Conservation (phyloP, 345 rosid genomes). For the Sonneratia alba region DNA sequence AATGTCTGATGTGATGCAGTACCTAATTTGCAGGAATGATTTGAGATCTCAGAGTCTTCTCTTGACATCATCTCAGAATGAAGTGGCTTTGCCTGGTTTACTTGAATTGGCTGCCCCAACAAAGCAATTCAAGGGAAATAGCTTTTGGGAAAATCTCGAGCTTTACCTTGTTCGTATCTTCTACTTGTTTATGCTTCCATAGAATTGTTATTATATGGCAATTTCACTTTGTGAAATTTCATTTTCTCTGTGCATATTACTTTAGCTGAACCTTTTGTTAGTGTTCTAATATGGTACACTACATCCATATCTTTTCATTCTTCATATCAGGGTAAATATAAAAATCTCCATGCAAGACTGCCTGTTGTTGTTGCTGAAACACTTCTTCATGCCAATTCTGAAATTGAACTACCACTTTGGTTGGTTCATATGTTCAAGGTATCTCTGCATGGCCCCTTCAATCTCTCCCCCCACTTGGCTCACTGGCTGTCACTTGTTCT, state of each 20-base stretch:
- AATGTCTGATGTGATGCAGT: not conserved
- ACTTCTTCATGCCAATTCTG: slow-evolving; percentile 74
- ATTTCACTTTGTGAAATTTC: not conserved
- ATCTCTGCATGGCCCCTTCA: slow-evolving; percentile 4
- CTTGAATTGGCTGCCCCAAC: slow-evolving; percentile 33
- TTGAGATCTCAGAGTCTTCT: slow-evolving; percentile 41
- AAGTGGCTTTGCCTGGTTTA: slow-evolving; percentile 36
- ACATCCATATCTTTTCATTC: not conserved
- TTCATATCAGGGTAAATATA: slow-evolving; percentile 61
- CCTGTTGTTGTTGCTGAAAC: slow-evolving; percentile 86
- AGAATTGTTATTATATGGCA: not conserved
- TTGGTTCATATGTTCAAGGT: slow-evolving; percentile 93
- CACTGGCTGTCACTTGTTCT: not conserved
- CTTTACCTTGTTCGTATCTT: slow-evolving; percentile 70
- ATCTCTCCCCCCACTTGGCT: slow-evolving; percentile 5
- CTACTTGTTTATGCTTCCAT: slow-evolving; percentile 1
- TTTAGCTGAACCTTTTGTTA: not conserved
- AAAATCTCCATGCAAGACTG: slow-evolving; percentile 54
- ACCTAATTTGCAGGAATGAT: slow-evolving; percentile 19
- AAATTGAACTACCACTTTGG: slow-evolving; percentile 90
- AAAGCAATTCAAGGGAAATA: slow-evolving; percentile 37
- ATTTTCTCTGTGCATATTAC: not conserved
- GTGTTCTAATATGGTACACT: not conserved
- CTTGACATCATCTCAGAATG: slow-evolving; percentile 55
- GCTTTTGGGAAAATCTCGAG: slow-evolving; percentile 87